Percentiles rank a stretch among this genome's conserved stretches.
Conservation (phyloP, 345 rosid genomes). For the Erysimum cheiranthoides region DNA sequence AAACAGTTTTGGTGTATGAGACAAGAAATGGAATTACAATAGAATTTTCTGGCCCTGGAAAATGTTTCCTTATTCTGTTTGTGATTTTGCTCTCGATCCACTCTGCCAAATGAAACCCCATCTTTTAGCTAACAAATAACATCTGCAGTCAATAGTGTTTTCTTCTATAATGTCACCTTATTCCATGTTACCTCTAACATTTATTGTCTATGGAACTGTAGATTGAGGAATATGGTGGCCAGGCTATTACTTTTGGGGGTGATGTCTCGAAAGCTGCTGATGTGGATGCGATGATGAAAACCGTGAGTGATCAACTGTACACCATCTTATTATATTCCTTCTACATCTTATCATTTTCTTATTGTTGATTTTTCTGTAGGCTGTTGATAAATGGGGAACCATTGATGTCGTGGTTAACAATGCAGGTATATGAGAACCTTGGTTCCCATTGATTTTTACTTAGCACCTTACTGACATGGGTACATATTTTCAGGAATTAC, state of each 20-base stretch:
- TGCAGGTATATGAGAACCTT: slow-evolving; percentile 67
- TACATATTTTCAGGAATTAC: slow-evolving; percentile 74
- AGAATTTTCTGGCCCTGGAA: neutral
- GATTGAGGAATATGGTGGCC: slow-evolving; percentile 92
- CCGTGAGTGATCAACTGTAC: slow-evolving; percentile 57
- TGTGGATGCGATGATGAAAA: slow-evolving; percentile 93
- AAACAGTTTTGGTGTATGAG: neutral
- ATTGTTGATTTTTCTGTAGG: slow-evolving; percentile 57
- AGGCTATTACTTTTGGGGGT: slow-evolving; percentile 94
- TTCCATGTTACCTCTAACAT: slow-evolving; percentile 8
- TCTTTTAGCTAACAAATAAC: neutral
- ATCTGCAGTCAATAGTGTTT: neutral
- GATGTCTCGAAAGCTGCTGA: slow-evolving; percentile 95
- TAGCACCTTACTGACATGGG: slow-evolving; percentile 38
- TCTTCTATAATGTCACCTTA: neutral
- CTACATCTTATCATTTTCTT: slow-evolving; percentile 18
- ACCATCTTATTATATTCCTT: slow-evolving; percentile 4
- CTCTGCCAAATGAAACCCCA: neutral
- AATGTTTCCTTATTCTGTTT: neutral
- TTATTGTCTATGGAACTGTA: slow-evolving; percentile 42
- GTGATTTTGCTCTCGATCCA: neutral
- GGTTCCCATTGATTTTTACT: slow-evolving; percentile 25
- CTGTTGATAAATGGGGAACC: slow-evolving; percentile 94
- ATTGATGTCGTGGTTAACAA: slow-evolving; percentile 90
- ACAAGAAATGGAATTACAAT: neutral